Base-by-base conservation (phyloP, 371 early-diverging fungal genomes). In the Circinella umbellata region DNA sequence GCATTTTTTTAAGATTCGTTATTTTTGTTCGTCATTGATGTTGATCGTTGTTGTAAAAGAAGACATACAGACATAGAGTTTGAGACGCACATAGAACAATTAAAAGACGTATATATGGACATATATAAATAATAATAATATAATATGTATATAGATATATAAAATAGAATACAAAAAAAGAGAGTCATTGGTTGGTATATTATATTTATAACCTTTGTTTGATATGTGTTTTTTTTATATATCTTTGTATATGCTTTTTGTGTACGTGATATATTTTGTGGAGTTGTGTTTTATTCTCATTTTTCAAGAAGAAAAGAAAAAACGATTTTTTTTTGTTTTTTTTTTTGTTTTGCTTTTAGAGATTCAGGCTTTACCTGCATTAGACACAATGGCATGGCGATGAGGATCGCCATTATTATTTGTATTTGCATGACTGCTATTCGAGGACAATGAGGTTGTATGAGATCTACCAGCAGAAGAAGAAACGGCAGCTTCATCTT, bases 351-450 rank as follows among this genome's bases (percentile, higher is more conserved):
- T 8, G 8, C 8, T 51, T 11, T 57, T 57, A 42, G 20, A 9
- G n/a, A 57, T 57, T 57, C 57, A 57, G 57, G 57, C 57, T 27
- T 57, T 57, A 57, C 57, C 57, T 57, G 20, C 57, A 57, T 57
- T 57, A 7, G 57, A 57, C 57, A 57, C 7, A 57, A 57, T 18
- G 27, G 57, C 34, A 34, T 57, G 57, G 8, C 57, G 57, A 27
- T 57, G 57, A 57, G 18, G 34, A 8, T 18, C 20, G 4, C 57
- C 35, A 34, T n/a, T n/a, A 51, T n/a, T 51, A 15, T 8, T 51
- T 17, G 15, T 13, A 51, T 8, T n/a, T 13, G 51, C 14, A 14
- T 13, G n/a, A 17, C 5, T n/a, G 5, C 5, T 51, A 51, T 51
- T 51, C 51, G 51, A 17, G 15, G 51, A 51, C 51, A 15, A 42